Percentiles rank a stretch among this genome's conserved stretches.
Conservation (phyloP, 805 yeast genomes). For the Millerozyma acaciae region DNA sequence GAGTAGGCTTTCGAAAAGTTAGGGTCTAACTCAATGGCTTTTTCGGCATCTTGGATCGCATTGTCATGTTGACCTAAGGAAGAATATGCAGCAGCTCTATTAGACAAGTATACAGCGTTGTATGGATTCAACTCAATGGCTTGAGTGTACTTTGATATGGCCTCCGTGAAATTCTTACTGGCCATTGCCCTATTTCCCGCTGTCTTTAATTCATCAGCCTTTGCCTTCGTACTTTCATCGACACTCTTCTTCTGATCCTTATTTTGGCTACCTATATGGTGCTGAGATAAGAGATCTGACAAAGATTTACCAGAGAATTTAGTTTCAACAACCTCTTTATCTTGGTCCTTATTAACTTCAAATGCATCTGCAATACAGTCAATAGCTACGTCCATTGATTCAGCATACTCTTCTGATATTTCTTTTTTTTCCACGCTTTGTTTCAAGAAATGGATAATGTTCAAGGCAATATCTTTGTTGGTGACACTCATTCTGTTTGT, state of each 20-base stretch:
- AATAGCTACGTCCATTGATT: constrained; percentile 89
- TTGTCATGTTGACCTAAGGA: constrained; percentile 67
- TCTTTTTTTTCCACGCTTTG: constrained; percentile 55
- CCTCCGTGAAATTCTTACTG: constrained; percentile 60
- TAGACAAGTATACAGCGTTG: constrained; percentile 83
- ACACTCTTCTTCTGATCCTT: constrained; percentile 34
- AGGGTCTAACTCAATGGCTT: constrained; percentile 76
- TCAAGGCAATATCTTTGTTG: constrained; percentile 65
- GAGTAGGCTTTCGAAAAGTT: constrained; percentile 89
- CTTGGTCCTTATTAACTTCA: constrained; percentile 54
- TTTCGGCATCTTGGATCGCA: constrained; percentile 81
- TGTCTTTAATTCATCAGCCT: constrained; percentile 80
- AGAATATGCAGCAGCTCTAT: constrained; percentile 95
- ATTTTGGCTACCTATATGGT: constrained; percentile 16
- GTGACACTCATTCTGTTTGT: constrained; percentile 29
- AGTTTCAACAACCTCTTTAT: constrained; percentile 26
- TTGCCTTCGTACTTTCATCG: constrained; percentile 53
- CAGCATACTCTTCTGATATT: constrained; percentile 74
- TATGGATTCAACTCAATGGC: constrained; percentile 69
- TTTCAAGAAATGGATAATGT: constrained; percentile 70
- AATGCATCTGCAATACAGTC: constrained; percentile 90
- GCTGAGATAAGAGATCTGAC: constrained; percentile 37
- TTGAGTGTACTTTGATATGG: constrained; percentile 72
- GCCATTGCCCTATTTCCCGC: constrained; percentile 93
- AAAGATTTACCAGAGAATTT: constrained; percentile 49